Percentiles rank a stretch among this genome's conserved stretches.
Conservation (phyloP, 345 rosid genomes). For the Moricandia moricandioides region DNA sequence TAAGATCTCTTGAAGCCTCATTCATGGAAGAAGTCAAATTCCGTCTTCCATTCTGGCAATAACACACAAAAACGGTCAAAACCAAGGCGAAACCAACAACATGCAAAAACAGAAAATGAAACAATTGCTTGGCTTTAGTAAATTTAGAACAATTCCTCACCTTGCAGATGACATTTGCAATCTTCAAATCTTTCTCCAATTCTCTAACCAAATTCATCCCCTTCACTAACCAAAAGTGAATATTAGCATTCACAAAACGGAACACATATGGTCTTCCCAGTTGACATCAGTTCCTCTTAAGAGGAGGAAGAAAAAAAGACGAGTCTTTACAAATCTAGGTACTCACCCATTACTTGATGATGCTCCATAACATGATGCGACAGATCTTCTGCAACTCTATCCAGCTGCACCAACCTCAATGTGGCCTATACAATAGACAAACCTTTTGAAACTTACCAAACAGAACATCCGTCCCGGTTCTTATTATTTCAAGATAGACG, state of each 20-base stretch:
- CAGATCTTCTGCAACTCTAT: slow-evolving; percentile 72
- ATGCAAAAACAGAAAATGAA: slow-evolving; percentile 4
- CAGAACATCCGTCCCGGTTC: no score
- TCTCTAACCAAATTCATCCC: slow-evolving; percentile 99
- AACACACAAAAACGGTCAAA: slow-evolving; percentile 23
- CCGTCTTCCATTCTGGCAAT: slow-evolving; percentile 89
- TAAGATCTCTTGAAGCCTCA: slow-evolving; percentile 97
- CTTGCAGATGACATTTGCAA: slow-evolving; percentile 94
- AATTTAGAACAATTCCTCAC: slow-evolving; percentile 43
- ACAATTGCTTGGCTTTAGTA: neutral
- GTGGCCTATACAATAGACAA: slow-evolving; percentile 58
- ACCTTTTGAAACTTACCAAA: neutral
- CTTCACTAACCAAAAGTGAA: slow-evolving; percentile 87
- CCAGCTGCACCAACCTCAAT: slow-evolving; percentile 83
- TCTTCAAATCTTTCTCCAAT: slow-evolving; percentile 93
- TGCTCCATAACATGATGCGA: slow-evolving; percentile 92
- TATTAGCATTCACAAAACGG: slow-evolving; percentile 18
- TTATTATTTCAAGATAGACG: no score
- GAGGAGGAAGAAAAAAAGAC: neutral
- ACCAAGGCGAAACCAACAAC: slow-evolving; percentile 28
- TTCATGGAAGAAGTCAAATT: slow-evolving; percentile 86
- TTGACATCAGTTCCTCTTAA: neutral
- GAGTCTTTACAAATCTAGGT: neutral
- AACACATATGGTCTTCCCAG: neutral
- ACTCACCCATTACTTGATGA: slow-evolving; percentile 98